A percentile compares a stretch with the other conserved stretches of the same genome.
These are phyloP conservation scores for Gyromitra esculenta DNA, from an alignment of 2,329 filamentous ascomycete species.

Conservation along the genomic window DNA sequence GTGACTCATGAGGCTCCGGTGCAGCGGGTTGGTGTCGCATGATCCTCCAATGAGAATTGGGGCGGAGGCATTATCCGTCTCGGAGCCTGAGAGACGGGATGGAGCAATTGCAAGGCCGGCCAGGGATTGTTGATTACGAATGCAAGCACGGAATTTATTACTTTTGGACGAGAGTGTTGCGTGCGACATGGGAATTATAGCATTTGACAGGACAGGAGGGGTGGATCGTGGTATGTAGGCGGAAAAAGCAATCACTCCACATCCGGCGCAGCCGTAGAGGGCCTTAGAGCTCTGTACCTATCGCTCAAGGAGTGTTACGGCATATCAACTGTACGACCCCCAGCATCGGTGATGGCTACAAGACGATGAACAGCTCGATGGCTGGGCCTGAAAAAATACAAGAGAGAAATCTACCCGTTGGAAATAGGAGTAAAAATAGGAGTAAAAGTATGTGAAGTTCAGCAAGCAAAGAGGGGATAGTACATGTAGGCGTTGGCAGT, in stretches of 20 bases:
- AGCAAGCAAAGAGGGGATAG: background rate
- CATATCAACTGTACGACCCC: background rate
- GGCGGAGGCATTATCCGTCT: slow-evolving; percentile 16
- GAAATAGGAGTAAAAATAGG: background rate
- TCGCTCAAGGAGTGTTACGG: background rate
- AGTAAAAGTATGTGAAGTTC: background rate
- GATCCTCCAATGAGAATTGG: background rate
- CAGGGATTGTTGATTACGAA: background rate
- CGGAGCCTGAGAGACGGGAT: background rate
- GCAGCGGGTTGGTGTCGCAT: background rate
- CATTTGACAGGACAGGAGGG: background rate
- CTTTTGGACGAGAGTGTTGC: background rate
- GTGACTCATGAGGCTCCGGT: slow-evolving; percentile 30
- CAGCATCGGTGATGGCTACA: too few relatives aligned
- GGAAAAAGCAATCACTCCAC: background rate
- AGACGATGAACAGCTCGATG: too few relatives aligned
- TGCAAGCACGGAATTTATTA: background rate
- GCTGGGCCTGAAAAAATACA: too few relatives aligned
- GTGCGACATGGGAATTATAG: background rate
- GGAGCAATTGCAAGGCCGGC: background rate
- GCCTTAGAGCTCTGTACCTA: background rate
- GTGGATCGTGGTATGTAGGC: background rate
- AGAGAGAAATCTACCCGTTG: background rate
- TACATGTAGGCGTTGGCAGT: background rate
- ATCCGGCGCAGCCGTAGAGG: slow-evolving; percentile 1